Percentiles rank a stretch among this genome's conserved stretches.
Conservation (phyloP, 208 protist genomes). For the Leptomonas pyrrhocoris region DNA sequence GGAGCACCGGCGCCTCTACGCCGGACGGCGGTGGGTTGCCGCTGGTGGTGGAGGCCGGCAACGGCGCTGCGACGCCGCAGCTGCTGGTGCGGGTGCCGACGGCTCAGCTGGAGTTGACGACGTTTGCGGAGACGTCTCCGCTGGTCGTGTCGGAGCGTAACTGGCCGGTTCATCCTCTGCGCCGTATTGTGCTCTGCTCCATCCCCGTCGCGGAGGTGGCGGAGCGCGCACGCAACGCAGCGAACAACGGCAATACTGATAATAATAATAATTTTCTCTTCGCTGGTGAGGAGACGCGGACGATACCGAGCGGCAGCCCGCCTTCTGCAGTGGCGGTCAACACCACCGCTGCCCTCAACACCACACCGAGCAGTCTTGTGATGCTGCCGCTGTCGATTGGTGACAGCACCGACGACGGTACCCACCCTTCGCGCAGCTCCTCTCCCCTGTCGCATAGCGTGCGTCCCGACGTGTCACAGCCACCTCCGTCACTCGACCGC, state of each 20-base stretch:
- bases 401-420: conserved; percentile 17
- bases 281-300: background rate
- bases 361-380: background rate
- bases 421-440: conserved; percentile 6
- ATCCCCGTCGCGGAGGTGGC: conserved; percentile 23
- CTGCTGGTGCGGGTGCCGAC: conserved; percentile 1
- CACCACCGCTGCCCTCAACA: background rate
- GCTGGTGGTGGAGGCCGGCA: background rate
- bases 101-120: conserved; percentile 27
- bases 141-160: conserved; percentile 8
- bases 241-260: background rate
- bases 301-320: background rate
- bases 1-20: background rate
- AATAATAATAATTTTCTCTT: background rate
- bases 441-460: conserved; percentile 8
- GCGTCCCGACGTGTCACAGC: background rate
- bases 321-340: background rate
- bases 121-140: conserved; percentile 19
- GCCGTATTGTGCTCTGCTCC: conserved; percentile 23
- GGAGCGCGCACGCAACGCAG: conserved; percentile 18
- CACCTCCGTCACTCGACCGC: background rate
- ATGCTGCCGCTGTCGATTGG: conserved; percentile 19
- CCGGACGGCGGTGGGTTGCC: conserved; percentile 1
- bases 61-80: background rate
- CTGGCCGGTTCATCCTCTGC: conserved; percentile 25